Percentiles rank a stretch among this genome's conserved stretches.
These are phyloP conservation scores for Neopestalotiopsis rosae DNA, from an alignment of 2,329 filamentous ascomycete species.

Conservation along the genomic window DNA sequence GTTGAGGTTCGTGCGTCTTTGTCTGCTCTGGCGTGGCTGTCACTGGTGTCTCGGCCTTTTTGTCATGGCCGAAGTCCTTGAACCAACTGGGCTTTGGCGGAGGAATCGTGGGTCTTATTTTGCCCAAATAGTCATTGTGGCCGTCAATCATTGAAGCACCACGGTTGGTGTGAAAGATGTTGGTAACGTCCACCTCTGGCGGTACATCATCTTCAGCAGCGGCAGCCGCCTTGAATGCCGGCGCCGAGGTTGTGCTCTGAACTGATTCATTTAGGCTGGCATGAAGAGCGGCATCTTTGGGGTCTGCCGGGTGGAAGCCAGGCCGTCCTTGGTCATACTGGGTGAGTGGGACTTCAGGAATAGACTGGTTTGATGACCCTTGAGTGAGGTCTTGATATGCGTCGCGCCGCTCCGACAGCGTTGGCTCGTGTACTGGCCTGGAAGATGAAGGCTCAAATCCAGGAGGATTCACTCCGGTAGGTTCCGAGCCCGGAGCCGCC, in stretches of 20 bases:
- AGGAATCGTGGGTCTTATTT: conserved; percentile 25
- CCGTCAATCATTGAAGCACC: conserved; percentile 50
- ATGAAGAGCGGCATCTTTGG: not conserved
- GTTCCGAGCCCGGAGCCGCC: not conserved
- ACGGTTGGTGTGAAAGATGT: conserved; percentile 53
- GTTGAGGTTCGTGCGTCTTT: not conserved
- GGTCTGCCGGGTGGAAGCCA: not conserved
- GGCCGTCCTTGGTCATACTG: conserved; percentile 8
- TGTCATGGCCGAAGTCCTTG: conserved; percentile 39
- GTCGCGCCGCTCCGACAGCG: conserved; percentile 6
- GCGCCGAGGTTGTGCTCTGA: not conserved
- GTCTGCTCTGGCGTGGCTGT: not conserved
- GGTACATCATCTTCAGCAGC: conserved; percentile 39
- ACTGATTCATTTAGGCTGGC: not conserved
- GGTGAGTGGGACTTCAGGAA: conserved; percentile 8
- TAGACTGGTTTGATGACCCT: not conserved
- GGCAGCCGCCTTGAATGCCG: not conserved
- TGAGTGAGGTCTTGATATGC: conserved; percentile 1
- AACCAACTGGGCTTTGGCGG: conserved; percentile 37
- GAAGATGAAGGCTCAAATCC: not conserved
- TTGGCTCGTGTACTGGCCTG: conserved; percentile 1
- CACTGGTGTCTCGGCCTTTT: conserved; percentile 5
- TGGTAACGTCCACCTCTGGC: conserved; percentile 45
- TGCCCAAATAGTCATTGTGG: conserved; percentile 29
- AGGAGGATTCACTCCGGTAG: not conserved